Percentiles rank a stretch among this genome's conserved stretches.
phyloP scores from a whole-genome alignment of 306 rosid genomes.

The Fagus sylvatica region DNA sequence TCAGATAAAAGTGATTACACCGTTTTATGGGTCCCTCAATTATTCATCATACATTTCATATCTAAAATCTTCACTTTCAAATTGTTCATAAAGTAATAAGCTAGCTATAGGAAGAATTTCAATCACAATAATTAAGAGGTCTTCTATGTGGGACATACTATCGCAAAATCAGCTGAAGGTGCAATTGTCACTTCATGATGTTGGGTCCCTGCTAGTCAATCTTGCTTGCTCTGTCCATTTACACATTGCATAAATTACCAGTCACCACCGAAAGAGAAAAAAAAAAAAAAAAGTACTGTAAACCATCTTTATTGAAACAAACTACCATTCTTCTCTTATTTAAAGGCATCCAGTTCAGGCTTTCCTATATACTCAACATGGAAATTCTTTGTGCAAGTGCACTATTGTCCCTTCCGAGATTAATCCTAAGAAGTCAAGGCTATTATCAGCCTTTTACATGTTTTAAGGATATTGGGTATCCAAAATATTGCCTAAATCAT shows the following conservation, averaged over 20 bases:
- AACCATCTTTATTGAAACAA: background rate
- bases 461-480: background rate
- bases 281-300: background rate
- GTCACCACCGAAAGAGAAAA: background rate
- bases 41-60: background rate
- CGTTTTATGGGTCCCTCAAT: background rate
- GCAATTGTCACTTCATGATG: too few relatives aligned
- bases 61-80: background rate
- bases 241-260: background rate
- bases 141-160: background rate
- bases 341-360: too few relatives aligned
- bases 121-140: background rate
- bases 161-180: constrained; percentile 21
- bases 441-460: background rate
- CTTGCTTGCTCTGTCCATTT: background rate
- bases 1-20: background rate
- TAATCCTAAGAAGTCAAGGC: background rate
- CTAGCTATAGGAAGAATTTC: background rate
- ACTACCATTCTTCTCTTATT: too few relatives aligned
- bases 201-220: background rate
- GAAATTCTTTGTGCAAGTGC: background rate
- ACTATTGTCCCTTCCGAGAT: background rate
- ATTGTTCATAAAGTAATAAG: background rate
- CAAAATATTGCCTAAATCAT: background rate
- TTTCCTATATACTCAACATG: too few relatives aligned